Conservation (phyloP, 2,329 filamentous ascomycete species). For the Pleurostoma richardsiae region DNA sequence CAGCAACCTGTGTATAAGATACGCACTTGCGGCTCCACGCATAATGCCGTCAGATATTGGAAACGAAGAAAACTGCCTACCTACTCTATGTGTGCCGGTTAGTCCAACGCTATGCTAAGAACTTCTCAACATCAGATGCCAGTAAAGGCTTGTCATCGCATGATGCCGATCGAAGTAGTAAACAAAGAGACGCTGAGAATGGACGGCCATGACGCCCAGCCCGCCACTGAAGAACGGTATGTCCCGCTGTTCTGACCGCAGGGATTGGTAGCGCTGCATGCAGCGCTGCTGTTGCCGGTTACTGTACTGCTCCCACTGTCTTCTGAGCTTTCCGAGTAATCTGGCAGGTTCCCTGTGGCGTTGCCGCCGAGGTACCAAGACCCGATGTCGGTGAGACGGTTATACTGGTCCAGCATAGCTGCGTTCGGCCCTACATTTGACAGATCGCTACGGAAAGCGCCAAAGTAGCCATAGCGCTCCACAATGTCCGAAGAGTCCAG, state of each 20-base stretch:
- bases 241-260: neutral
- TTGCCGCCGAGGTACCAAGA: neutral
- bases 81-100: too few species aligned
- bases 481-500: constrained; percentile 16
- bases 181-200: too few species aligned
- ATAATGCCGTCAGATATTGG: too few species aligned
- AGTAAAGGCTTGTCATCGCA: too few species aligned
- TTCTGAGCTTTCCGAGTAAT: neutral
- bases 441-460: constrained; percentile 13
- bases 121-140: too few species aligned
- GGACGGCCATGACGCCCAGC: too few species aligned
- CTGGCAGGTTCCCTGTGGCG: neutral
- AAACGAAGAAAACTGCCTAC: too few species aligned
- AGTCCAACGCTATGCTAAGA: too few species aligned
- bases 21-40: too few species aligned
- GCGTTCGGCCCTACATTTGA: constrained; percentile 15
- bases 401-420: constrained; percentile 11
- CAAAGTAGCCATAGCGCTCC: constrained; percentile 17
- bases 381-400: constrained; percentile 8
- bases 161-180: too few species aligned
- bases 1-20: too few species aligned
- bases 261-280: neutral
- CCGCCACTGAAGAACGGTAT: too few species aligned
- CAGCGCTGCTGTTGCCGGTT: neutral
- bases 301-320: neutral